These are phyloP conservation scores for Kodamaea sp. DNA, from an alignment of 1,139 yeast species.

Conservation along the genomic window DNA sequence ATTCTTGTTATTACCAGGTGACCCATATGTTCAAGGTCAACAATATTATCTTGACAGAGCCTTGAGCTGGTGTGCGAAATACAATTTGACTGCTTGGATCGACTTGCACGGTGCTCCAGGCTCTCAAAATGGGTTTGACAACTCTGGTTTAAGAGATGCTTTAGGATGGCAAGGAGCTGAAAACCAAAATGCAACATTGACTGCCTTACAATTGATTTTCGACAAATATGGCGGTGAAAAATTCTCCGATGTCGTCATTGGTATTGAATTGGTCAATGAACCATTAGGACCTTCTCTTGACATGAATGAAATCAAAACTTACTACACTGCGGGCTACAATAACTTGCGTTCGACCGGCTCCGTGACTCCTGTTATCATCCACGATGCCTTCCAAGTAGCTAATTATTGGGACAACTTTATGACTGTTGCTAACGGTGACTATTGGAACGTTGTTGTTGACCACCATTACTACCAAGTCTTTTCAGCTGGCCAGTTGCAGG, in stretches of 20 bases:
- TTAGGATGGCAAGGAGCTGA: slow-evolving; percentile 53
- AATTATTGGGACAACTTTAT: slow-evolving; percentile 58
- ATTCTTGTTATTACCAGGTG: slow-evolving; percentile 55
- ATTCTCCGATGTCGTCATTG: slow-evolving; percentile 70
- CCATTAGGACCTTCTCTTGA: slow-evolving; percentile 74
- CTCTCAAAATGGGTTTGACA: slow-evolving; percentile 96
- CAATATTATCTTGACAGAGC: slow-evolving; percentile 69
- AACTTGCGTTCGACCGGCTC: slow-evolving; percentile 47
- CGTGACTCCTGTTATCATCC: slow-evolving; percentile 54
- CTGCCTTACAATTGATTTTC: slow-evolving; percentile 43
- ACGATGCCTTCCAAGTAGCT: slow-evolving; percentile 69
- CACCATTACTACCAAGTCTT: slow-evolving; percentile 94
- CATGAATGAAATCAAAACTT: slow-evolving; percentile 55
- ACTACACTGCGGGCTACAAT: slow-evolving; percentile 54
- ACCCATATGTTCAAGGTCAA: slow-evolving; percentile 91
- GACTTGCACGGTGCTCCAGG: slow-evolving; percentile 97
- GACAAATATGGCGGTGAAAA: slow-evolving; percentile 64
- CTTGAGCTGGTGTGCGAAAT: slow-evolving; percentile 64
- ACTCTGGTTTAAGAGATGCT: slow-evolving; percentile 79
- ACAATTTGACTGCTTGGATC: slow-evolving; percentile 76
- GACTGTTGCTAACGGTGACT: slow-evolving; percentile 36
- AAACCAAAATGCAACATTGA: slow-evolving; percentile 51
- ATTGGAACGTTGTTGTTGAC: slow-evolving; percentile 72
- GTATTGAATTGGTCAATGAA: slow-evolving; percentile 84
- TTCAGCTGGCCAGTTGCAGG: slow-evolving; percentile 54